phyloP scores from a whole-genome alignment of 2,329 filamentous ascomycete species.

The Colletotrichum costaricense region DNA sequence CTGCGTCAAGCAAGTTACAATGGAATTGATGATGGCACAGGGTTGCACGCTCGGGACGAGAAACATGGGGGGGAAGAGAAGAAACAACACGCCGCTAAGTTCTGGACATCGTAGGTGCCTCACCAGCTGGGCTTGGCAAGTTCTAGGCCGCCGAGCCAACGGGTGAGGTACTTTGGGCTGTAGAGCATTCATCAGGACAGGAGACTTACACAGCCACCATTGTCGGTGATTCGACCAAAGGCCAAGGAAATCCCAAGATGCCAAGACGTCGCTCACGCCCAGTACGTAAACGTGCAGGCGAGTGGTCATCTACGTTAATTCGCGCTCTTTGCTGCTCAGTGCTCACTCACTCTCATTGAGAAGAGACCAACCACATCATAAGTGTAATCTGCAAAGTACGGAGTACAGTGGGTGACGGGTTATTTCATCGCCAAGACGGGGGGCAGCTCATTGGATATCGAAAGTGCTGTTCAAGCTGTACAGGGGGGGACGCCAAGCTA shows the following conservation, averaged over 20 bases:
- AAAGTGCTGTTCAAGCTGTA: not conserved
- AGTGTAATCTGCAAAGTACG: not conserved
- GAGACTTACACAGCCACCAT: constrained; percentile 23
- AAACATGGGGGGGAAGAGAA: not conserved
- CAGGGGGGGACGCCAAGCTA: constrained; percentile 21
- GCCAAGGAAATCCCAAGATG: constrained; percentile 12
- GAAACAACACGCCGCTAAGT: not conserved
- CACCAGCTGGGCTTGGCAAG: not conserved
- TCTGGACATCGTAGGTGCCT: not conserved
- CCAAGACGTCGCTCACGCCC: constrained; percentile 22
- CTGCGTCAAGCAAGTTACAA: too few species aligned
- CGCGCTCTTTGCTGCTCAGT: not conserved
- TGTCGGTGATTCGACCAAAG: constrained; percentile 8
- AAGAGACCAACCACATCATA: not conserved
- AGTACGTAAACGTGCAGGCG: constrained; percentile 29
- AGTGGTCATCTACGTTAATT: not conserved
- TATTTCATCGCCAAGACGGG: not conserved
- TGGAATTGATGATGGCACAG: not conserved
- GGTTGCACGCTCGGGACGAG: not conserved
- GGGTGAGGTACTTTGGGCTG: not conserved
- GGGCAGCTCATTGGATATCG: not conserved
- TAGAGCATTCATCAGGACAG: not conserved
- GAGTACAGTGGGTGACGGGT: not conserved
- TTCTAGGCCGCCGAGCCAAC: not conserved
- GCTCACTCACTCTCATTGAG: not conserved